phyloP scores from a whole-genome alignment of 352 stramenopile genomes.

The Globisporangium carolinianum region DNA sequence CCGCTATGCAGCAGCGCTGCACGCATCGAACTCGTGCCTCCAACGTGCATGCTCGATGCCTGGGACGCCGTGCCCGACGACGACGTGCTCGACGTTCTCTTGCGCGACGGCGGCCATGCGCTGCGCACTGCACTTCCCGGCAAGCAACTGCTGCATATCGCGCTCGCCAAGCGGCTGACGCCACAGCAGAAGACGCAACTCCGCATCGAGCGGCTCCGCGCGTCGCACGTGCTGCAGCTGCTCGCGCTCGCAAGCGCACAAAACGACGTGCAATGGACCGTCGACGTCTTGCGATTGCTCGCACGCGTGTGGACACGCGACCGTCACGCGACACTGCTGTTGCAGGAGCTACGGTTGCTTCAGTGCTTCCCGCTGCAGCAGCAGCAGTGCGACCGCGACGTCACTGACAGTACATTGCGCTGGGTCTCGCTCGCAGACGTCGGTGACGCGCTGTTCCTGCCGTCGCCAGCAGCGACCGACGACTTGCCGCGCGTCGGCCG shows the following conservation, averaged over 20 bases:
- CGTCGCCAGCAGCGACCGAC: neutral
- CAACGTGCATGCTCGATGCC: conserved; percentile 40
- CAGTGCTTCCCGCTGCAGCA: conserved; percentile 60
- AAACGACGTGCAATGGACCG: conserved; percentile 31
- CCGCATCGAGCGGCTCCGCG: conserved; percentile 54
- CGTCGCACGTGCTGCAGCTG: conserved; percentile 54
- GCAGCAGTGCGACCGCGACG: neutral
- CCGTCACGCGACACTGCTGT: conserved; percentile 31
- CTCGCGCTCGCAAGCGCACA: conserved; percentile 27
- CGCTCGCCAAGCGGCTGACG: conserved; percentile 30
- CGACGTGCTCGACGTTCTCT: conserved; percentile 8
- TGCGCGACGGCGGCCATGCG: conserved; percentile 8
- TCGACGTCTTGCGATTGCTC: conserved; percentile 38
- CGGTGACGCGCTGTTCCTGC: conserved; percentile 26
- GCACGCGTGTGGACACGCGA: conserved; percentile 54
- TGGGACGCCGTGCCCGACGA: conserved; percentile 22
- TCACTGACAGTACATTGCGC: neutral
- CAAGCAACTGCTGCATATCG: conserved; percentile 48
- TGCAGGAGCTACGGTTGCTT: conserved; percentile 64
- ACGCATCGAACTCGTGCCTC: conserved; percentile 13
- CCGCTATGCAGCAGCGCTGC: neutral
- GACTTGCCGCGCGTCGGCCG: neutral
- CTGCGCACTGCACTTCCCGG: conserved; percentile 19
- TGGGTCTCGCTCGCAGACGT: conserved; percentile 43
- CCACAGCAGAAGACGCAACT: conserved; percentile 48